A percentile compares a stretch with the other conserved stretches of the same genome.
These are phyloP conservation scores for Amaranthus cruentus DNA, from an alignment of 148 eudicot genomes.

Conservation along the genomic window DNA sequence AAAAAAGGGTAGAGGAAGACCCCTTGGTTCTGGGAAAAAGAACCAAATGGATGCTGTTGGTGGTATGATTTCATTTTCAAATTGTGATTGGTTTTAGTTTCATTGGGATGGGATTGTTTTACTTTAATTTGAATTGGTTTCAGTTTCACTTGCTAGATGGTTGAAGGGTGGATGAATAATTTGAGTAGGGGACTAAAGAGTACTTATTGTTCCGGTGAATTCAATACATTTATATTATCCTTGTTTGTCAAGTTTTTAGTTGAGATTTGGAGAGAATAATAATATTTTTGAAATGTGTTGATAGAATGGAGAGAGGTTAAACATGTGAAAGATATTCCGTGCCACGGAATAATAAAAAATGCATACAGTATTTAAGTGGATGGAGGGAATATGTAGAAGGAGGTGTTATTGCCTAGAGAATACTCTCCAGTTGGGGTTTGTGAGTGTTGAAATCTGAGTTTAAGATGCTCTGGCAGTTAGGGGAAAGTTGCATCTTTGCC, in stretches of 20 bases:
- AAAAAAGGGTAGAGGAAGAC: conserved; percentile 46
- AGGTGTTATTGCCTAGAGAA: conserved; percentile 9
- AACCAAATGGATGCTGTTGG: conserved; percentile 14
- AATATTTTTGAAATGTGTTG: too few species aligned
- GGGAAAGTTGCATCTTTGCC: conserved; percentile 23
- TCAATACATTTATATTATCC: too few species aligned
- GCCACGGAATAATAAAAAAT: too few species aligned
- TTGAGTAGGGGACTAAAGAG: too few species aligned
- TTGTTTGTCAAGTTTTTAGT: too few species aligned
- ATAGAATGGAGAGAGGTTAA: too few species aligned
- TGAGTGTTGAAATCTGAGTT: conserved; percentile 12
- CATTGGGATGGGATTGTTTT: neutral
- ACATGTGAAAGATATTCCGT: too few species aligned
- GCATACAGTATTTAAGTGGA: too few species aligned
- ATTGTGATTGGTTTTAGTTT: neutral
- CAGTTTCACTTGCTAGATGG: too few species aligned
- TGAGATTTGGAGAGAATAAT: too few species aligned
- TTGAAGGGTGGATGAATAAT: too few species aligned
- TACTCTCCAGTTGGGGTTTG: conserved; percentile 22
- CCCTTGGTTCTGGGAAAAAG: conserved; percentile 41
- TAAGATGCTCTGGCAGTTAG: conserved; percentile 14
- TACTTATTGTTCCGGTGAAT: too few species aligned
- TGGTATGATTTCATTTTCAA: neutral
- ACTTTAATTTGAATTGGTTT: neutral
- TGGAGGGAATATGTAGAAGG: conserved; percentile 7